Evolutionary conservation across 805 yeast species (phyloP).

Genomic region (Metschnikowia similis): DNA sequence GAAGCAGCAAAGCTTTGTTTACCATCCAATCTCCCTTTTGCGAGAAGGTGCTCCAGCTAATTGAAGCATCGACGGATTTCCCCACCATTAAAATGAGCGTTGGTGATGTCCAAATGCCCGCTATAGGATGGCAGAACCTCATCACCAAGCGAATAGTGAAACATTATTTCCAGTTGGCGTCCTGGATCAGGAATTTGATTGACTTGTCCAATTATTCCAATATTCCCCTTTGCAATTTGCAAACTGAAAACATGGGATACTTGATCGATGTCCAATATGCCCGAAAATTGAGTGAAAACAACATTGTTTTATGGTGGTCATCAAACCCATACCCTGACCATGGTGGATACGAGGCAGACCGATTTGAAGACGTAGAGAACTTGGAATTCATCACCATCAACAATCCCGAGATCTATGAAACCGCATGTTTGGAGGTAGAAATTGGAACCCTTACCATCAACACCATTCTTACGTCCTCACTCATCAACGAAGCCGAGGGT

Average conservation of each 20-base stretch:
- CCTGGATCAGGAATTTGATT: slow-evolving; percentile 66
- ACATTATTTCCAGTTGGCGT: slow-evolving; percentile 67
- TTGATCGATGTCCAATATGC: slow-evolving; percentile 87
- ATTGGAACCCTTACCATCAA: slow-evolving; percentile 79
- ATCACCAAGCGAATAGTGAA: slow-evolving; percentile 62
- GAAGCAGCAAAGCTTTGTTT: slow-evolving; percentile 59
- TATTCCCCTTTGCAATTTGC: slow-evolving; percentile 83
- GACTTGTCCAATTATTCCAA: slow-evolving; percentile 67
- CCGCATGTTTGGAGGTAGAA: slow-evolving; percentile 73
- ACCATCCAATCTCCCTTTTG: slow-evolving; percentile 71
- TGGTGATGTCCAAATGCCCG: slow-evolving; percentile 59
- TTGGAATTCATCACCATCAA: slow-evolving; percentile 69
- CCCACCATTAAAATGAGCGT: slow-evolving; percentile 62
- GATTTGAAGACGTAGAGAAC: slow-evolving; percentile 49
- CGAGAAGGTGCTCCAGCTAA: slow-evolving; percentile 40
- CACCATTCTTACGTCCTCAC: slow-evolving; percentile 77
- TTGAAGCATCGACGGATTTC: slow-evolving; percentile 48
- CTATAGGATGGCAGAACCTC: slow-evolving; percentile 76
- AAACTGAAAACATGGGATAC: slow-evolving; percentile 70
- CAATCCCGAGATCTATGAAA: slow-evolving; percentile 72
- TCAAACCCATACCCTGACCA: slow-evolving; percentile 72
- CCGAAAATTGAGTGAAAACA: slow-evolving; percentile 58
- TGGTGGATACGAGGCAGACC: slow-evolving; percentile 76
- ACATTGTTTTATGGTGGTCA: slow-evolving; percentile 93
- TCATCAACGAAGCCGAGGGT: slow-evolving; percentile 86